phyloP scores from a whole-genome alignment of 495 filamentous ascomycete genomes.

The Penicillium pulvis region DNA sequence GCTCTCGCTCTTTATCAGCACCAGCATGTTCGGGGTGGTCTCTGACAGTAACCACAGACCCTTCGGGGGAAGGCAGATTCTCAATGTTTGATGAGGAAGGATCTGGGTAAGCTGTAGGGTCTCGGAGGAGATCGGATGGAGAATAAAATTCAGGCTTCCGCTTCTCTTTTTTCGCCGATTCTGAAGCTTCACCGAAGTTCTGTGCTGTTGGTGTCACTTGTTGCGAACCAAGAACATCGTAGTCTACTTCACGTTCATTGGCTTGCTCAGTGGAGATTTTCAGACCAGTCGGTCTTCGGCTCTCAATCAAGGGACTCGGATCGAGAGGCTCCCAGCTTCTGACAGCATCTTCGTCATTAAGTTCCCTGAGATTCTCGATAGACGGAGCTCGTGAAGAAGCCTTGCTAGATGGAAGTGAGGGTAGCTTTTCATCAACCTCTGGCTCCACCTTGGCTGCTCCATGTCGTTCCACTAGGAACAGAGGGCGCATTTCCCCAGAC shows the following conservation, averaged over 20 bases:
- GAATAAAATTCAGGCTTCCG: conserved; percentile 51
- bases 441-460: conserved; percentile 42
- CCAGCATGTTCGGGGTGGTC: conserved; percentile 4
- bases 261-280: conserved; percentile 26
- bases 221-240: conserved; percentile 29
- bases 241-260: conserved; percentile 12
- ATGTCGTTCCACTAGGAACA: conserved; percentile 54
- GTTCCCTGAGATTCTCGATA: conserved; percentile 40
- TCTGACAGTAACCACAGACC: conserved; percentile 34
- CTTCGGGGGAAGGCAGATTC: conserved; percentile 39
- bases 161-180: conserved; percentile 31
- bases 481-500: conserved; percentile 49
- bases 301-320: conserved; percentile 23
- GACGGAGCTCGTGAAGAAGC: conserved; percentile 47
- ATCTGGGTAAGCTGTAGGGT: conserved; percentile 31
- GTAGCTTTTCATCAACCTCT: conserved; percentile 40
- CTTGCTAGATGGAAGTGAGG: conserved; percentile 54
- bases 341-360: conserved; percentile 32
- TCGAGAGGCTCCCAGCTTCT: conserved; percentile 37
- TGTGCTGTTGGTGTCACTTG: conserved; percentile 31
- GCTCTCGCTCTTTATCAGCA: conserved; percentile 14
- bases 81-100: conserved; percentile 26
- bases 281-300: conserved; percentile 22
- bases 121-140: conserved; percentile 45
- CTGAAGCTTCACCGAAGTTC: conserved; percentile 6